These are phyloP conservation scores for Sodiomyces alkalinus DNA, from an alignment of 2,329 filamentous ascomycete genomes.

Conservation along the genomic window DNA sequence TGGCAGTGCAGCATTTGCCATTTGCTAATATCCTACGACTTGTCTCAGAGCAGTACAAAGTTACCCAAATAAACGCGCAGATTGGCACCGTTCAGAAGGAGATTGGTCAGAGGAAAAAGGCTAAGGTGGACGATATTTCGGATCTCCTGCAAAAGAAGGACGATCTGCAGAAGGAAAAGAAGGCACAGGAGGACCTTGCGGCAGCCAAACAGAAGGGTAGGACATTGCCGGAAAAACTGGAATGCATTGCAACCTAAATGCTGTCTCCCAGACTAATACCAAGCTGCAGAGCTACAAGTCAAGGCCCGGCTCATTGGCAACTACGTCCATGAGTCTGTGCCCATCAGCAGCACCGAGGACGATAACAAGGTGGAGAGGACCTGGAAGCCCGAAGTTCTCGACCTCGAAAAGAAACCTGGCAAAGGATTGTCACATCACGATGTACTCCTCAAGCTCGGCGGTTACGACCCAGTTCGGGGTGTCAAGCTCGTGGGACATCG, in stretches of 20 bases:
- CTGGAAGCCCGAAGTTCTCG: conserved; percentile 67
- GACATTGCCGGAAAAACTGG: too few species aligned
- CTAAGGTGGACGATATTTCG: conserved; percentile 76
- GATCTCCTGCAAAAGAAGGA: conserved; percentile 67
- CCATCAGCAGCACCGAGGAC: conserved; percentile 68
- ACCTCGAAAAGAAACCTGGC: conserved; percentile 49
- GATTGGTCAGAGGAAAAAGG: conserved; percentile 86
- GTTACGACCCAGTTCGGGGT: conserved; percentile 84
- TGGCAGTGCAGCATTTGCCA: too few species aligned
- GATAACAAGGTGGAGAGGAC: conserved; percentile 64
- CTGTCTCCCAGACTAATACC: too few species aligned
- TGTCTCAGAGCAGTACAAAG: conserved; percentile 51
- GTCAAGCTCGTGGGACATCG: conserved; percentile 90
- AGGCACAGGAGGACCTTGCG: conserved; percentile 59
- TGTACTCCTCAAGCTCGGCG: conserved; percentile 73
- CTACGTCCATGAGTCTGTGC: conserved; percentile 79
- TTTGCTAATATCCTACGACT: too few species aligned
- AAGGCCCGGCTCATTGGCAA: conserved; percentile 82
- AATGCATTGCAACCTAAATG: too few species aligned
- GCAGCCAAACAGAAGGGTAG: conserved; percentile 49
- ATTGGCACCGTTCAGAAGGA: conserved; percentile 85
- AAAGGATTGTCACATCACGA: conserved; percentile 84
- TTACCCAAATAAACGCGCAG: conserved; percentile 64
- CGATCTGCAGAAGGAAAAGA: conserved; percentile 68
- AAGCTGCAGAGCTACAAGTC: conserved; percentile 36